Percentiles rank a stretch among this genome's conserved stretches.
phyloP scores from a whole-genome alignment of 2,329 filamentous ascomycete species.

The Aspergillus caelatus region DNA sequence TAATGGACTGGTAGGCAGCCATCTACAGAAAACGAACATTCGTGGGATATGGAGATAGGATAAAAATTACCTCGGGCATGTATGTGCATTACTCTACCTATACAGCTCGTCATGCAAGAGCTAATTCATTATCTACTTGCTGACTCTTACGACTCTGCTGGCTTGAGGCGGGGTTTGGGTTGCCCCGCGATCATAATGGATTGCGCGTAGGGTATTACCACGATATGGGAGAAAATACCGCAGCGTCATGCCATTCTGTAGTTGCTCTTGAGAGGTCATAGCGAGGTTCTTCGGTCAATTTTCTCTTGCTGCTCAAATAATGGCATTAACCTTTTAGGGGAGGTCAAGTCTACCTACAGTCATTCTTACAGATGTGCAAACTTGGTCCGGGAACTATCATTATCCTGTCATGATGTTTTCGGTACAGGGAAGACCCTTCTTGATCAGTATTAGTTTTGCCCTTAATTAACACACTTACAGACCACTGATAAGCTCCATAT shows the following conservation, averaged over 20 bases:
- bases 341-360: neutral
- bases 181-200: constrained; percentile 12
- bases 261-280: neutral
- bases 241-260: constrained; percentile 7
- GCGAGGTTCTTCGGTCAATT: neutral
- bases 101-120: constrained; percentile 15
- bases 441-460: neutral
- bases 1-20: constrained; percentile 13
- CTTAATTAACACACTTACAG: neutral
- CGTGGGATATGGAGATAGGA: neutral
- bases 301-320: neutral
- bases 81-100: neutral
- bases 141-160: constrained; percentile 6
- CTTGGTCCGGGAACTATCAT: neutral
- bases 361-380: neutral
- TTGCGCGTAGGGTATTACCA: neutral
- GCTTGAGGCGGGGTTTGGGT: constrained; percentile 8
- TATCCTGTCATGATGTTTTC: neutral
- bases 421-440: neutral
- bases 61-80: neutral
- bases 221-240: constrained; percentile 3
- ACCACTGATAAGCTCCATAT: constrained; percentile 3
- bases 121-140: constrained; percentile 12
- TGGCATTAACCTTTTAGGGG: neutral
- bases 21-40: neutral